A percentile compares a stretch with the other conserved stretches of the same genome.
Conservation (phyloP, 768 basidiomycete genomes). For the Tricholoma bakamatsutake region DNA sequence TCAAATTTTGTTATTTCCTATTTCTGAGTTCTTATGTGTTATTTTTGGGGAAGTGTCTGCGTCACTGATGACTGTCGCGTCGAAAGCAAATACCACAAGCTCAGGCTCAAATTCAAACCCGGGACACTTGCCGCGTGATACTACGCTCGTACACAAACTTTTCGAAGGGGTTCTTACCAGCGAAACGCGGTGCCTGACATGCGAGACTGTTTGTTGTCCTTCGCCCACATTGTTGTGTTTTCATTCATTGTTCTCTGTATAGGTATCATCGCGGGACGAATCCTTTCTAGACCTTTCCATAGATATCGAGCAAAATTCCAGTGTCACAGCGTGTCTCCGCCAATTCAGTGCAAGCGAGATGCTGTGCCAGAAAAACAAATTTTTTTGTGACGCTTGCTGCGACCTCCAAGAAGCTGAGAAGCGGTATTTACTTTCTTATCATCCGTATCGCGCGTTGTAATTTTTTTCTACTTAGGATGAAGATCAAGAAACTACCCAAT, state of each 20-base stretch:
- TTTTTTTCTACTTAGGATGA: slow-evolving; percentile 65
- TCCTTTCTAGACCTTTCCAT: slow-evolving; percentile 97
- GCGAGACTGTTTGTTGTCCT: slow-evolving; percentile 75
- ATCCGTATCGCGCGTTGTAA: not conserved
- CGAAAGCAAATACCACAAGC: slow-evolving; percentile 33
- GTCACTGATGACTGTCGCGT: slow-evolving; percentile 52
- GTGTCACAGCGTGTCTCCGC: slow-evolving; percentile 90
- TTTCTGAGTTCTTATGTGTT: slow-evolving; percentile 1
- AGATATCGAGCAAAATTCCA: slow-evolving; percentile 98
- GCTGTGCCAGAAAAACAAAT: slow-evolving; percentile 97
- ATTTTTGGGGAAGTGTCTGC: slow-evolving; percentile 42
- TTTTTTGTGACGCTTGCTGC: slow-evolving; percentile 96
- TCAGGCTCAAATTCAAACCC: slow-evolving; percentile 45
- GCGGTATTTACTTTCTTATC: slow-evolving; percentile 46
- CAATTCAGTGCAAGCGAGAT: slow-evolving; percentile 98
- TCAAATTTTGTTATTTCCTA: slow-evolving; percentile 14
- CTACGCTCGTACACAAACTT: slow-evolving; percentile 84
- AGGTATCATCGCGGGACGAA: slow-evolving; percentile 93
- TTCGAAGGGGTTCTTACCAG: slow-evolving; percentile 94
- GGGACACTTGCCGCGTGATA: slow-evolving; percentile 38
- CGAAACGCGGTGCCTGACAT: slow-evolving; percentile 95
- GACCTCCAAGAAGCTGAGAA: slow-evolving; percentile 98
- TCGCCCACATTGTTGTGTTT: slow-evolving; percentile 5
- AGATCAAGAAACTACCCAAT: slow-evolving; percentile 95
- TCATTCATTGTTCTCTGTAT: not conserved